Conservation (phyloP, 768 basidiomycete species). For the Lactifluus hygrophoroides region DNA sequence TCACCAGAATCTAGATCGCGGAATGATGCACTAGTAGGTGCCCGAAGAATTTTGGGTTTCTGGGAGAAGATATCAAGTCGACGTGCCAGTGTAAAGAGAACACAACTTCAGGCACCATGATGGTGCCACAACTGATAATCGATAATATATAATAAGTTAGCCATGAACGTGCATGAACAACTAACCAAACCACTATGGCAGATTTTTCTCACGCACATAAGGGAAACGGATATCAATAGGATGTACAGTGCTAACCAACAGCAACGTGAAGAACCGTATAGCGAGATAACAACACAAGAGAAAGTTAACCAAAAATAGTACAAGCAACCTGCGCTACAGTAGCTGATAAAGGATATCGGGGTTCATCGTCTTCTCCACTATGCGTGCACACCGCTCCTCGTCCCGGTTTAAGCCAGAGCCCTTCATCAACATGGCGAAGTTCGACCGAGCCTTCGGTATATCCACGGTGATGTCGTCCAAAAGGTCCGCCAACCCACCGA, state of each 20-base stretch:
- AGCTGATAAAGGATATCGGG: slow-evolving; percentile 44
- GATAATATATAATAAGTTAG: too few species aligned
- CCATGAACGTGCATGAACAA: too few species aligned
- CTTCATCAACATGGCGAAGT: slow-evolving; percentile 68
- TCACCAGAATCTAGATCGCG: too few species aligned
- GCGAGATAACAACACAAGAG: slow-evolving; percentile 11
- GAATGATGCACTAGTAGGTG: too few species aligned
- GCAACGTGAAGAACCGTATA: slow-evolving; percentile 13
- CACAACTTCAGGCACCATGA: too few species aligned
- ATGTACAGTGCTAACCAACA: neutral
- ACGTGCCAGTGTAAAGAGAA: too few species aligned
- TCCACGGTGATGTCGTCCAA: slow-evolving; percentile 88
- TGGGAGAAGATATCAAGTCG: too few species aligned
- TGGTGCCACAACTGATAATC: too few species aligned
- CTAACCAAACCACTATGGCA: too few species aligned
- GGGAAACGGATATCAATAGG: too few species aligned
- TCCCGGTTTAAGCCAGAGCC: slow-evolving; percentile 52
- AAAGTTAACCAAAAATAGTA: neutral
- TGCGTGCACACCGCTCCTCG: slow-evolving; percentile 44
- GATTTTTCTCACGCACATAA: too few species aligned
- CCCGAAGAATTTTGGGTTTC: too few species aligned
- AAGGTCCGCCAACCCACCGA: slow-evolving; percentile 57
- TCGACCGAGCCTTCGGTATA: slow-evolving; percentile 74
- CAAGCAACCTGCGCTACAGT: slow-evolving; percentile 9
- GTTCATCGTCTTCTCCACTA: slow-evolving; percentile 55